phyloP scores from a whole-genome alignment of 2,329 filamentous ascomycete genomes.

The Botrytis pseudocinerea region DNA sequence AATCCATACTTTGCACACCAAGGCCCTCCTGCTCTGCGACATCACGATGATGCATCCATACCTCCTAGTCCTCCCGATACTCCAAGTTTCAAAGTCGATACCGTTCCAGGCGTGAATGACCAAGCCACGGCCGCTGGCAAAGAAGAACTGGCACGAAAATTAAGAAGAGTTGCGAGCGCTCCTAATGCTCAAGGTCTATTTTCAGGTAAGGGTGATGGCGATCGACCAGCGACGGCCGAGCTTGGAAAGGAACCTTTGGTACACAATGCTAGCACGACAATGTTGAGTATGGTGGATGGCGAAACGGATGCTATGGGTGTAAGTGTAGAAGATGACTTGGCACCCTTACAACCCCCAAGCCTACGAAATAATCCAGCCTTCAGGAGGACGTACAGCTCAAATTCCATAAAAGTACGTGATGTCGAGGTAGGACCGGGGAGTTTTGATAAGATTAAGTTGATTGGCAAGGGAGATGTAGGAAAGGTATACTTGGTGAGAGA shows the following conservation, averaged over 20 bases:
- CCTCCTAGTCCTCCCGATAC: slow-evolving; percentile 92
- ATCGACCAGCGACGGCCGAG: slow-evolving; percentile 81
- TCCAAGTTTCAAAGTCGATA: slow-evolving; percentile 72
- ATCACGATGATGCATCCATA: slow-evolving; percentile 92
- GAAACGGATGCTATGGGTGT: slow-evolving; percentile 43
- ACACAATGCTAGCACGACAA: slow-evolving; percentile 54
- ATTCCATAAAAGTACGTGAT: slow-evolving; percentile 97
- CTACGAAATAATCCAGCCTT: slow-evolving; percentile 73
- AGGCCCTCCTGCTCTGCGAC: slow-evolving; percentile 86
- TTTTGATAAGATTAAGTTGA: slow-evolving; percentile 99
- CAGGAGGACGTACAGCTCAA: slow-evolving; percentile 94
- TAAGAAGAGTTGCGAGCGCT: slow-evolving; percentile 91
- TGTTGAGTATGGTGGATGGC: slow-evolving; percentile 50
- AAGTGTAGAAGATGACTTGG: slow-evolving; percentile 53
- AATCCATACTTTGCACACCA: slow-evolving; percentile 98
- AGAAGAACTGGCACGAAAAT: slow-evolving; percentile 88
- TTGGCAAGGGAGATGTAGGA: slow-evolving; percentile 97
- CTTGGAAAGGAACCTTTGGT: slow-evolving; percentile 78
- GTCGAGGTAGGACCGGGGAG: slow-evolving; percentile 94
- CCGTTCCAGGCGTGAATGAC: slow-evolving; percentile 62
- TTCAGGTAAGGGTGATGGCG: slow-evolving; percentile 56
- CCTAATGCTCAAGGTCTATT: slow-evolving; percentile 97
- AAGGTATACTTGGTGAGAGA: slow-evolving; percentile 97
- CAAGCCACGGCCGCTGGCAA: slow-evolving; percentile 75
- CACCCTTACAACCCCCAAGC: slow-evolving; percentile 65